Evolutionary conservation across 208 protist species (phyloP), one percentile per base, ranked within the genome.

Genomic region (Naegleria fowleri): DNA sequence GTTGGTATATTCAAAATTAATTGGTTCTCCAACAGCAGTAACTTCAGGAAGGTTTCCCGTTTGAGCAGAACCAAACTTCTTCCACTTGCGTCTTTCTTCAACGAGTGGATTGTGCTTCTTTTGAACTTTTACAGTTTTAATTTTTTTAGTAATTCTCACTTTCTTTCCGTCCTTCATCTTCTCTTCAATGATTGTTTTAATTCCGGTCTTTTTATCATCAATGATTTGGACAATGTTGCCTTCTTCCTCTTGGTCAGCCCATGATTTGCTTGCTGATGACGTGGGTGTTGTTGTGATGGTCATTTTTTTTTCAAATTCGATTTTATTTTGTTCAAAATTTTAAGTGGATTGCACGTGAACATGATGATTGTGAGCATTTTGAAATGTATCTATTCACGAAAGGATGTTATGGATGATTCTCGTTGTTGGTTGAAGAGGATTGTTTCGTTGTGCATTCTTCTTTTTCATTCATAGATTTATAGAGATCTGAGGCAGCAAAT

Each of bases 1-100:
- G 29, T 41, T 41, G 5, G n/a, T 16, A 19, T 38, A n/a, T 67
- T 89, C 86, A 40, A 89, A 89, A 29, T 41, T 25, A 41, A 89
- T 67, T 52, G 19, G n/a, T 89, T 89, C 86, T 38, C 86, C 48
- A n/a, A 52, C n/a, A 29, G 19, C 15, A 5, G 48, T 52, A 29
- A 41, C 48, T 40, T 41, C 48, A 40, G 25, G 39, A 41, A 36
- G 9, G 25, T 40, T 4, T 38, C 25, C 33, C 9, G 19, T 6
- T n/a, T n/a, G 9, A 89, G 86, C 86, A 40, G 40, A 40, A n/a
- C 86, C 86, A 67, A 89, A 89, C 25, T 36, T 36, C 33, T 89
- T 89, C 86, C 86, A 89, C 39, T 89, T 89, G 5, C 33, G 36
- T 51, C 86, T 33, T 67, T 89, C 86, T 40, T 67, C 25, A 89